Conservation (phyloP, 352 stramenopile species). For the Phytophthora megakarya region DNA sequence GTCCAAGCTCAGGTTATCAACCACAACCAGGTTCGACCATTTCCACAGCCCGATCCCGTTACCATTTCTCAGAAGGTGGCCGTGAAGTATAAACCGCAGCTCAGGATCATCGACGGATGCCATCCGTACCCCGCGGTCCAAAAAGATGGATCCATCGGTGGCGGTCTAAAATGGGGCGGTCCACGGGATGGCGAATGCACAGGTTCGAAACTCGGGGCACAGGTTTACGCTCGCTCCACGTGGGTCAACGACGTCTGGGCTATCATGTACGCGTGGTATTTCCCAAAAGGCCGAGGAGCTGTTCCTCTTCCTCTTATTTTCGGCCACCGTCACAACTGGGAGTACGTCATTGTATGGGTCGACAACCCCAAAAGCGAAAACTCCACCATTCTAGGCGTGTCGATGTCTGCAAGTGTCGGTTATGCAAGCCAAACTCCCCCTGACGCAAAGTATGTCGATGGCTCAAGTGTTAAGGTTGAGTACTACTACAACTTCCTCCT, state of each 20-base stretch:
- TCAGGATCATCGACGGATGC: slow-evolving; percentile 31
- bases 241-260: slow-evolving; percentile 33
- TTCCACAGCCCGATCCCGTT: slow-evolving; percentile 26
- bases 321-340: slow-evolving; percentile 51
- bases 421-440: slow-evolving; percentile 11
- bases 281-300: slow-evolving; percentile 26
- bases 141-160: slow-evolving; percentile 26
- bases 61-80: slow-evolving; percentile 22
- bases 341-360: slow-evolving; percentile 44
- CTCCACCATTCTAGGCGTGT: slow-evolving; percentile 25
- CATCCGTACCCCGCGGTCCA: slow-evolving; percentile 35
- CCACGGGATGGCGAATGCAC: slow-evolving; percentile 29
- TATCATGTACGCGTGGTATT: slow-evolving; percentile 38
- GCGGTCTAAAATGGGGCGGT: slow-evolving; percentile 34
- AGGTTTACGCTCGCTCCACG: slow-evolving; percentile 31
- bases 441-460: slow-evolving; percentile 16
- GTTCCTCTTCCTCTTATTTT: slow-evolving; percentile 18
- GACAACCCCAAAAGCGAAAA: slow-evolving; percentile 23
- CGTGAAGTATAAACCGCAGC: slow-evolving; percentile 32
- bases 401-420: slow-evolving; percentile 29
- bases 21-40: slow-evolving; percentile 31
- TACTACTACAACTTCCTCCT: slow-evolving; percentile 34
- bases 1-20: slow-evolving; percentile 22
- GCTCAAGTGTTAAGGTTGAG: slow-evolving; percentile 25
- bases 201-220: slow-evolving; percentile 31